Conservation (phyloP, 2,329 filamentous ascomycete species). For the Alternaria burnsii region DNA sequence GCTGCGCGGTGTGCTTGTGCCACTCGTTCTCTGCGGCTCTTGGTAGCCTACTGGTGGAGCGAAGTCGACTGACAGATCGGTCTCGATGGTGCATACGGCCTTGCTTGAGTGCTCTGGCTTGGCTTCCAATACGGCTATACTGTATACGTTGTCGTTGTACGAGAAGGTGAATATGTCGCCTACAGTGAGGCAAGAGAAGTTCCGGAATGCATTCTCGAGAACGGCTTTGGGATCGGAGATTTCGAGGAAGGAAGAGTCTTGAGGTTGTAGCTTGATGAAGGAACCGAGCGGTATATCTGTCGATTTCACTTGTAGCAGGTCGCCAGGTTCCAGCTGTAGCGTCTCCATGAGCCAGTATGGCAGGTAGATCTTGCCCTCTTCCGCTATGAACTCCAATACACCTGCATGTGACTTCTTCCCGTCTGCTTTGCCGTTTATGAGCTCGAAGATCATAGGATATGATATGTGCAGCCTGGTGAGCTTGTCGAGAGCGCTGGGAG, state of each 20-base stretch:
- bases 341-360: slow-evolving; percentile 99
- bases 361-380: slow-evolving; percentile 95
- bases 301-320: slow-evolving; percentile 93
- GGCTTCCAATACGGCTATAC: slow-evolving; percentile 91
- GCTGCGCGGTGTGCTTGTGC: slow-evolving; percentile 86
- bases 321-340: slow-evolving; percentile 85
- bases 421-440: slow-evolving; percentile 91
- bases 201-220: slow-evolving; percentile 93
- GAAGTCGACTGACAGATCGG: slow-evolving; percentile 95
- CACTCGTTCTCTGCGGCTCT: slow-evolving; percentile 79
- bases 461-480: slow-evolving; percentile 95
- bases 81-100: slow-evolving; percentile 91
- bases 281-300: slow-evolving; percentile 90
- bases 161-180: slow-evolving; percentile 95
- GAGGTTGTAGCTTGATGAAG: slow-evolving; percentile 95
- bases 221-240: slow-evolving; percentile 98
- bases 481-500: slow-evolving; percentile 95
- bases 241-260: slow-evolving; percentile 91
- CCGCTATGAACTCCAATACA: slow-evolving; percentile 96
- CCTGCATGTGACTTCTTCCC: slow-evolving; percentile 88
- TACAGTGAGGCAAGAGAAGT: slow-evolving; percentile 92
- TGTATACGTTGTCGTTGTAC: slow-evolving; percentile 94
- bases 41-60: slow-evolving; percentile 93
- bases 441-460: slow-evolving; percentile 96
- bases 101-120: slow-evolving; percentile 87